Conservation (phyloP, 2,329 filamentous ascomycete species). For the Epichloe scottii region DNA sequence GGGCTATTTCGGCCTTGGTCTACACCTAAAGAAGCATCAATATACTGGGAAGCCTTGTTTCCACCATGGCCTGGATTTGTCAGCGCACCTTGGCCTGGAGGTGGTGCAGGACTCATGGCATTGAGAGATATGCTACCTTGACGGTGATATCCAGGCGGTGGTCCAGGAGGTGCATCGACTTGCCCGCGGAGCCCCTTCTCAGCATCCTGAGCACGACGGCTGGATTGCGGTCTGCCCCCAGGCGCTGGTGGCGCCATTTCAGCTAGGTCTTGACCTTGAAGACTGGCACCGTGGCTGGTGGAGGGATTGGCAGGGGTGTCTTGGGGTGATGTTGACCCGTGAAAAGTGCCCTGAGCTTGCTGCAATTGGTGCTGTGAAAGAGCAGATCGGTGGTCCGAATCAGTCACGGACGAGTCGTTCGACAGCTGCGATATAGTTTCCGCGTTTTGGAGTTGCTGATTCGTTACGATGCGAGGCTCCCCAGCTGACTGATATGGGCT, state of each 20-base stretch:
- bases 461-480: slow-evolving; percentile 22
- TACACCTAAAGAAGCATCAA: slow-evolving; percentile 27
- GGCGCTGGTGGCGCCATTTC: slow-evolving; percentile 32
- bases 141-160: slow-evolving; percentile 40
- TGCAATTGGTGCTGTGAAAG: slow-evolving; percentile 32
- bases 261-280: slow-evolving; percentile 19
- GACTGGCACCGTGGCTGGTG: not conserved
- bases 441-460: slow-evolving; percentile 31
- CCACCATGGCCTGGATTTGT: slow-evolving; percentile 27
- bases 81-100: slow-evolving; percentile 17
- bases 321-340: slow-evolving; percentile 22
- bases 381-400: slow-evolving; percentile 31
- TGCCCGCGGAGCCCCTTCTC: slow-evolving; percentile 33
- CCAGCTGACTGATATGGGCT: slow-evolving; percentile 23
- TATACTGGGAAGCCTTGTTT: slow-evolving; percentile 25
- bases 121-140: slow-evolving; percentile 34
- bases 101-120: slow-evolving; percentile 30
- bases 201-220: slow-evolving; percentile 35
- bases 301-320: slow-evolving; percentile 11
- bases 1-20: slow-evolving; percentile 44
- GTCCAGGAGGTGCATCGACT: slow-evolving; percentile 30
- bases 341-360: slow-evolving; percentile 29
- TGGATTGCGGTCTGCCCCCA: slow-evolving; percentile 28
- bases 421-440: slow-evolving; percentile 52
- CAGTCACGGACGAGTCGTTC: slow-evolving; percentile 44